phyloP scores from a whole-genome alignment of 768 basidiomycete species.

The Lepiota venenata region DNA sequence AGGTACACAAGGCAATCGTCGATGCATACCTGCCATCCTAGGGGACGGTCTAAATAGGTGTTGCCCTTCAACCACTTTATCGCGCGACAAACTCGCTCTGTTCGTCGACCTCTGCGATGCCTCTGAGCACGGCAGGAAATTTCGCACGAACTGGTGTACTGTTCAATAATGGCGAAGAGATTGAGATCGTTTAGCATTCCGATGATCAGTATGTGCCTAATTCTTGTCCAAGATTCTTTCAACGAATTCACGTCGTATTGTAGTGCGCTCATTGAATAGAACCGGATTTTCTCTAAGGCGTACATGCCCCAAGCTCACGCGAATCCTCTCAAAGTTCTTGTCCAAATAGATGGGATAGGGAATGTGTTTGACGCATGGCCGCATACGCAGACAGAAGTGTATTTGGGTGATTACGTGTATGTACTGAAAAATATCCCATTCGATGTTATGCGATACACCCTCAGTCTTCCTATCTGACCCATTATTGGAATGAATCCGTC shows the following conservation, averaged over 20 bases:
- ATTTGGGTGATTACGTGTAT: constrained; percentile 36
- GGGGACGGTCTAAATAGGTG: constrained; percentile 16
- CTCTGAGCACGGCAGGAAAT: too few species aligned
- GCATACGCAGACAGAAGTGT: constrained; percentile 22
- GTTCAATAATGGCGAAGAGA: too few species aligned
- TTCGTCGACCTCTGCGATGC: too few species aligned
- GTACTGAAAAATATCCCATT: constrained; percentile 33
- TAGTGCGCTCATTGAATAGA: too few species aligned
- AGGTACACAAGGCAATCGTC: constrained; percentile 13
- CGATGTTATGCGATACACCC: constrained; percentile 25
- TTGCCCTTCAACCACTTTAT: constrained; percentile 21
- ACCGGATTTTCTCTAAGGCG: too few species aligned
- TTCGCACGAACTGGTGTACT: too few species aligned
- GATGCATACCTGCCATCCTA: constrained; percentile 1
- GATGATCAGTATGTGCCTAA: constrained; percentile 35
- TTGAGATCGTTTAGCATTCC: constrained; percentile 32
- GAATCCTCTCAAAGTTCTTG: too few species aligned
- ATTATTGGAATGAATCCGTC: too few species aligned
- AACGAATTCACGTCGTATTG: background rate
- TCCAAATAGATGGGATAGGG: constrained; percentile 15
- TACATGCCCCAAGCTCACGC: too few species aligned
- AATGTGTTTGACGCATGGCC: constrained; percentile 41
- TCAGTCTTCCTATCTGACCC: too few species aligned
- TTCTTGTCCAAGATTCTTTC: too few species aligned
- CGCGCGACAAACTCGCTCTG: constrained; percentile 38